Evolutionary conservation across 805 yeast genomes (phyloP), one percentile per base, ranked within the genome.

Genomic region (Saccharomycopsis sp.): DNA sequence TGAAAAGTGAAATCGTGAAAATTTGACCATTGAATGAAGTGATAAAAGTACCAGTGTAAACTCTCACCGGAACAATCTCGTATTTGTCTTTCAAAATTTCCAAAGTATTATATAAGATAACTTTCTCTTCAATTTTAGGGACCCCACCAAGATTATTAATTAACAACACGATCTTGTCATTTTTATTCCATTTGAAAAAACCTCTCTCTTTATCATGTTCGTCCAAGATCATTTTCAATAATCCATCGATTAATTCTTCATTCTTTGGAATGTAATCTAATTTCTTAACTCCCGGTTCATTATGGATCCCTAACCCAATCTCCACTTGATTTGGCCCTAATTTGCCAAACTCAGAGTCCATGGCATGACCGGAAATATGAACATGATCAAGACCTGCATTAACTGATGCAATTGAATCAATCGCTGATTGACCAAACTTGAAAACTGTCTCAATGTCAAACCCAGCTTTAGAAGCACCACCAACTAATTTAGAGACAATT

Each of bases 241-340:
- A 70, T 21, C 68, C 66, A 21, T 71, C 60, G 36, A 79, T 67
- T 27, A 89, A 64, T 0, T 73, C 73, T 16, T 77, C 81, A 40
- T 86, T 75, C 1, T 75, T 60, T 22, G 96, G 96, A 53, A 89
- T 75, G 43, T 71, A 71, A 13, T 66, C 64, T 13, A 69, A 51
- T 9, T 62, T 56, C 56, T 73, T 68, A 47, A 79, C 79, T 51
- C 97, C 97, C 1, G 96, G 93, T 61, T 88, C 97, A 57, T 88
- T 88, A 63, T 88, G 97, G 50, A 89, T 89, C 38, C 97, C 97
- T 77, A 89, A 81, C 21, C 97, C 97, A 48, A 89, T 71, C 61
- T 89, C 97, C 58, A 84, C 80, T 61, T 85, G 87, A 47, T 77
- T 67, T 3, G 63, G 71, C 20, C 65, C 72, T 50, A 86, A 70